Base-by-base conservation (phyloP, 495 filamentous ascomycete species). In the Saxophila tyrrhenica region DNA sequence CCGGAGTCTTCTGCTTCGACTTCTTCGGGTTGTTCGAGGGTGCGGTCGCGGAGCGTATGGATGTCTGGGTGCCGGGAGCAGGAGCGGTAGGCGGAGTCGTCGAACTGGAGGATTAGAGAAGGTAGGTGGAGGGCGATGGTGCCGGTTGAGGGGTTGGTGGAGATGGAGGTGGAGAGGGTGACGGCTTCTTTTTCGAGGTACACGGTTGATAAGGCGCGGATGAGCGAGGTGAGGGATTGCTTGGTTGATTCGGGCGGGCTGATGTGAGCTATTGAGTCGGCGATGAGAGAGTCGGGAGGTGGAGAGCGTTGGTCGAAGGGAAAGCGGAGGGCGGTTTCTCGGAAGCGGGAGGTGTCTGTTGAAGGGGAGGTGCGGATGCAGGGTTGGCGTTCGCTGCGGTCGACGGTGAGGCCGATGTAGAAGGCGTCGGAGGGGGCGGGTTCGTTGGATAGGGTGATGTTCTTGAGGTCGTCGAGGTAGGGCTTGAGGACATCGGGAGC, bases 31-130 rank as follows among this genome's bases (percentile, higher is more conserved):
- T 81, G 69, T 51, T 82, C 77, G 9, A 71, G 64, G 2, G 69
- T 64, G 13, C 65, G 65, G 48, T 80, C 72, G 19, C 83, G 72
- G 45, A 83, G 59, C 10, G 61, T 54, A 58, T 89, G 84, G 43
- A 90, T 67, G 29, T 82, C 79, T 35, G 66, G 66, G 46, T 91
- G 85, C 7, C 87, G 80, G 7, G 73, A 73, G 0, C 71, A 72
- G 67, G 78, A 84, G 46, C 78, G 75, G 64, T 79, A 83, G 9
- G 86, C 85, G 5, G 87, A 86, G 68, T 90, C 85, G 67, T 92
- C 88, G 67, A 91, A 89, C 29, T 76, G 77, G 62, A 87, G 81
- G 21, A 47, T 69, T 35, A 13, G 29, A 13, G 29, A 7, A 3
- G 79, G 73, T 16, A 72, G 70, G n/a, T 69, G 45, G 1, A 67